Percentiles rank a stretch among this genome's conserved stretches.
Conservation (phyloP, 768 basidiomycete species). For the Gloeopeniophorella convolvens region DNA sequence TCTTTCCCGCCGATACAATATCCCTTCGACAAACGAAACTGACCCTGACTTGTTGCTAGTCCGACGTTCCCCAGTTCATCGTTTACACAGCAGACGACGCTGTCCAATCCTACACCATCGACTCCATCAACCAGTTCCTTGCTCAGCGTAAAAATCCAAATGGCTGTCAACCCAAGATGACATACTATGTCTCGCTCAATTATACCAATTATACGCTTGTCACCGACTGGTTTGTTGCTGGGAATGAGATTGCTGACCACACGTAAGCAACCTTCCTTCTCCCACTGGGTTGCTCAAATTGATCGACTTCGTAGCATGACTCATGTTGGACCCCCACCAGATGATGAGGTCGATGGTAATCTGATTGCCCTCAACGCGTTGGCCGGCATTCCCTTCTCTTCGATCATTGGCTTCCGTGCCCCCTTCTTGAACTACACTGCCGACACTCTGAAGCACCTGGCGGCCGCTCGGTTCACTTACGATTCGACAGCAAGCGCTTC, state of each 20-base stretch:
- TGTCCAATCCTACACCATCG: conserved; percentile 68
- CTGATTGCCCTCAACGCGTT: conserved; percentile 73
- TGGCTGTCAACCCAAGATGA: conserved; percentile 68
- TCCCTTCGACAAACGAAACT: background rate
- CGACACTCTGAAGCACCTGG: conserved; percentile 55
- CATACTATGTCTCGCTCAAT: conserved; percentile 64
- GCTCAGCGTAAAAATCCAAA: conserved; percentile 71
- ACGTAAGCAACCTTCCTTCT: conserved; percentile 39
- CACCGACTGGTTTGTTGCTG: conserved; percentile 75
- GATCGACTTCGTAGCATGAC: conserved; percentile 50
- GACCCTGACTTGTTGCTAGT: conserved; percentile 30
- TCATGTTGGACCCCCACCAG: conserved; percentile 57
- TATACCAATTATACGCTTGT: conserved; percentile 76
- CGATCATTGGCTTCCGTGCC: conserved; percentile 69
- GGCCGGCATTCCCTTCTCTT: conserved; percentile 62
- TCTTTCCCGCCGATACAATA: background rate
- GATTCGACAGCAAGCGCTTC: conserved; percentile 59
- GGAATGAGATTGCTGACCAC: conserved; percentile 79
- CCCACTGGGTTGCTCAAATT: background rate
- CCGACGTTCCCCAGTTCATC: conserved; percentile 57
- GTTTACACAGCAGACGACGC: conserved; percentile 77
- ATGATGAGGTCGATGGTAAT: conserved; percentile 70
- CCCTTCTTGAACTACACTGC: conserved; percentile 63
- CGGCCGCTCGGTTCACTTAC: conserved; percentile 56
- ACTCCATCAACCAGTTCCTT: conserved; percentile 68